Base-by-base conservation (phyloP, 2,329 filamentous ascomycete species). In the Fonsecaea multimorphosa region DNA sequence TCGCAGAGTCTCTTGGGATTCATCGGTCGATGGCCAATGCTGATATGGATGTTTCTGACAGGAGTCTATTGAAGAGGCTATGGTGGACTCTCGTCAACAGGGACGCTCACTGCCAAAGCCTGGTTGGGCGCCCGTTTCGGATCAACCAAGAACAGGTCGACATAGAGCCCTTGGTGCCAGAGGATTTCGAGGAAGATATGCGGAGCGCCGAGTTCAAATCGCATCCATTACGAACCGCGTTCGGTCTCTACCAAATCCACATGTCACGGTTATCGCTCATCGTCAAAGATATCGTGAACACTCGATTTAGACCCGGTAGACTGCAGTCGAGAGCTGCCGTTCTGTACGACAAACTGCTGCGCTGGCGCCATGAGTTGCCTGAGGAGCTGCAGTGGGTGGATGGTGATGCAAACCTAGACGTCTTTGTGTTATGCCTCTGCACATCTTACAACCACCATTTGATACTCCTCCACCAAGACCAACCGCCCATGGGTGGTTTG, bases 1-100 rank as follows among this genome's bases (percentile, higher is more conserved):
- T 63, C 29, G 61, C 61, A 14, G 61, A 58, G 44, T 29, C 34
- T n/a, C 51, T 63, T 4, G 61, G 61, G 7, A 56, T 63, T 51
- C 61, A 63, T 24, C 61, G 61, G 12, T 58, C 53, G 1, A 29
- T 58, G 53, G 40, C n/a, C 12, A n/a, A n/a, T 9, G 27, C 29
- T 14, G 24, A 63, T 5, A 58, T 58, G 52, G 22, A 51, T 11
- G 29, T 19, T 22, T 14, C 22, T n/a, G 53, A 63, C 31, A 3
- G 51, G 12, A 63, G 61, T 24, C 38, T 63, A 2, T 22, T 58
- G 8, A 40, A 34, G 24, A 11, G 61, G 8, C 51, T 63, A 2
- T 63, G 61, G 61, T 63, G 61, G 61, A 57, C 54, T 31, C 36
- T 63, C 14, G 34, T 51, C 16, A 58, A 22, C 31, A 4, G 61